Conservation (phyloP, 371 early-diverging fungal species). For the Mucor circinelloides region DNA sequence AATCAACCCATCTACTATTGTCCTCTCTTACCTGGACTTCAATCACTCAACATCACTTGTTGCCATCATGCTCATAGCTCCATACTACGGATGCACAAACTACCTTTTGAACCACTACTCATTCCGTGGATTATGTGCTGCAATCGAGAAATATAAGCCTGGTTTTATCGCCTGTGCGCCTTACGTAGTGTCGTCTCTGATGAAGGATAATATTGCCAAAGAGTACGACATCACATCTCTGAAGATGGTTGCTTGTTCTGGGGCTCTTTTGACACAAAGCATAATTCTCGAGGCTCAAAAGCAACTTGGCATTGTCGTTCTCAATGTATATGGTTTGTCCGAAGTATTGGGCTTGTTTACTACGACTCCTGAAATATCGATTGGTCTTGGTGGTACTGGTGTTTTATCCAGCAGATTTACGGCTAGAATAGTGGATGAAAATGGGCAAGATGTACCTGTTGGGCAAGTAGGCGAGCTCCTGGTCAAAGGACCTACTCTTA, state of each 20-base stretch:
- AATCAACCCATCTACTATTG: background rate
- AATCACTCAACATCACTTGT: constrained; percentile 17
- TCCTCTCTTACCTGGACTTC: constrained; percentile 7
- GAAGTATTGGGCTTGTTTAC: constrained; percentile 41
- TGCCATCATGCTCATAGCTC: background rate
- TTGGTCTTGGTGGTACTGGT: constrained; percentile 59
- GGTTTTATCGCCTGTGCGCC: constrained; percentile 65
- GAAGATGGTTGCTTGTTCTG: constrained; percentile 58
- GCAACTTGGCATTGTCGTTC: constrained; percentile 44
- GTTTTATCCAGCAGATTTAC: constrained; percentile 54
- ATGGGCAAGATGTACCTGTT: constrained; percentile 43
- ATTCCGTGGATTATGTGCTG: constrained; percentile 46
- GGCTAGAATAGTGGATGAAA: constrained; percentile 60
- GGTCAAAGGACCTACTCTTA: constrained; percentile 76
- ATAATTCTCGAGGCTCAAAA: constrained; percentile 39
- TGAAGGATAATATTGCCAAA: constrained; percentile 57
- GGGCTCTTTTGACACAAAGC: constrained; percentile 69
- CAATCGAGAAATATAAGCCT: constrained; percentile 62
- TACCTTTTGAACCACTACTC: constrained; percentile 63
- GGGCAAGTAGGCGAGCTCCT: constrained; percentile 66
- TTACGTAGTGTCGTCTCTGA: constrained; percentile 51
- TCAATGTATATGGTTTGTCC: constrained; percentile 70
- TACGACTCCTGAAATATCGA: background rate
- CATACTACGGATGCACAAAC: background rate
- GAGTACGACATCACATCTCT: constrained; percentile 65